These are phyloP conservation scores for Barbatosphaeria neglecta DNA, from an alignment of 495 filamentous ascomycete species.

Conservation along the genomic window DNA sequence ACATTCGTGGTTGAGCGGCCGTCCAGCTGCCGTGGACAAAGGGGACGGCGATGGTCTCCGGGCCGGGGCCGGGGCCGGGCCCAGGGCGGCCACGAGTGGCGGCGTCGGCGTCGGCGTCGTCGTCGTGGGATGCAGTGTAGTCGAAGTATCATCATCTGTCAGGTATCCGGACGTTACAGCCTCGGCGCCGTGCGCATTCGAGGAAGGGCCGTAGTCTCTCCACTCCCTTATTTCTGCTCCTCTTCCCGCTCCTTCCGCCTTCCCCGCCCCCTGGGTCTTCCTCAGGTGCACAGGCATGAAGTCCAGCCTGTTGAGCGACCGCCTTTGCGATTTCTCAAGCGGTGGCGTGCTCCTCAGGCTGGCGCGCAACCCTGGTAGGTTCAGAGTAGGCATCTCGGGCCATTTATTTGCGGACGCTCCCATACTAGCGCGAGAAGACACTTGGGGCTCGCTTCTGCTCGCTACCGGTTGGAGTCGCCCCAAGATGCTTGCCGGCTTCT, in stretches of 20 bases:
- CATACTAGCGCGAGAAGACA: background rate
- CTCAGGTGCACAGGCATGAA: background rate
- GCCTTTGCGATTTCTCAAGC: no score
- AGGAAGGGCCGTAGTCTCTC: background rate
- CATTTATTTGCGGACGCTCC: background rate
- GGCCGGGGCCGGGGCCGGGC: background rate
- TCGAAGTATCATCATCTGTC: no score
- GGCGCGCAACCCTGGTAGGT: background rate
- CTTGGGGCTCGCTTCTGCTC: background rate
- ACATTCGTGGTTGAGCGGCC: slow-evolving; percentile 18
- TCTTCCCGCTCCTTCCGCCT: background rate
- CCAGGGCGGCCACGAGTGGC: background rate
- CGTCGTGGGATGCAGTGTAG: background rate
- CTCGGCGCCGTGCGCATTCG: background rate
- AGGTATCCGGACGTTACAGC: background rate
- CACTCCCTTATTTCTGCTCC: no score
- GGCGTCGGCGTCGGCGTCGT: background rate
- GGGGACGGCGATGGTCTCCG: no score
- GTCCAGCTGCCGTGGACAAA: slow-evolving; percentile 2
- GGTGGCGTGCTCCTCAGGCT: background rate
- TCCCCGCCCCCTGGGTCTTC: background rate
- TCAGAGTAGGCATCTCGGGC: background rate
- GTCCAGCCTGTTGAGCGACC: background rate
- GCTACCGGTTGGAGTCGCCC: slow-evolving; percentile 8
- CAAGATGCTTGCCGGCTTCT: slow-evolving; percentile 12